Base-by-base conservation (phyloP, 2,329 filamentous ascomycete species). In the Canariomyces notabilis region DNA sequence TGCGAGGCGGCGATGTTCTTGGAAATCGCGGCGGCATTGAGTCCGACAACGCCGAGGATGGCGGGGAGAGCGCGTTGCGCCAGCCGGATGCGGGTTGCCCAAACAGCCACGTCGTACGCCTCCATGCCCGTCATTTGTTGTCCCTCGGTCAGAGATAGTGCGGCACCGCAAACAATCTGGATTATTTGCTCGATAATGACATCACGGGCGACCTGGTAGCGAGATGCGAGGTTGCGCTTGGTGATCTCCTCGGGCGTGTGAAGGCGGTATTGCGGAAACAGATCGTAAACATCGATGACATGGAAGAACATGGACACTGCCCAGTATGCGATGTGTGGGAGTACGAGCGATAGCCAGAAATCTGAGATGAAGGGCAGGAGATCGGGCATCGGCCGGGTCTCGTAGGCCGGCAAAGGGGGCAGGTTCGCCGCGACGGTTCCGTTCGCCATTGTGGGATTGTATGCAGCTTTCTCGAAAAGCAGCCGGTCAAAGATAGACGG, bases 221-320 rank as follows among this genome's bases (percentile, higher is more conserved):
- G 81, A 37, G 86, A 80, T 43, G 89, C 91, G 61, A 88, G 88
- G 67, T 96, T 96, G 59, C 90, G 81, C 66, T 88, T 87, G 29
- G 83, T 65, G 53, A 97, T 85, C 67, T 97, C 91, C 42, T 89
- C 89, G 12, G 93, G 93, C 0, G 93, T 97, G 69, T 98, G 93
- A 34, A 98, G 76, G 53, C 93, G 85, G 69, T 97, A 96, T 60
- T 94, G 81, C 15, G 90, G 84, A 65, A 91, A 95, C 31, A 91
- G 71, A 65, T 96, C 88, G 68, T 83, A 83, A 48, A 82, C 73
- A 68, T 98, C 93, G 61, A 97, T 82, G 57, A 83, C 62, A 72
- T 97, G 91, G 72, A 95, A 98, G 63, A 91, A 70, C 64, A 87
- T 69, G 16, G 91, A 97, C 23, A 94, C 70, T 18, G 72, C 68